Evolutionary conservation across 768 basidiomycete genomes (phyloP).

Genomic region (Coprinopsis cinerea): DNA sequence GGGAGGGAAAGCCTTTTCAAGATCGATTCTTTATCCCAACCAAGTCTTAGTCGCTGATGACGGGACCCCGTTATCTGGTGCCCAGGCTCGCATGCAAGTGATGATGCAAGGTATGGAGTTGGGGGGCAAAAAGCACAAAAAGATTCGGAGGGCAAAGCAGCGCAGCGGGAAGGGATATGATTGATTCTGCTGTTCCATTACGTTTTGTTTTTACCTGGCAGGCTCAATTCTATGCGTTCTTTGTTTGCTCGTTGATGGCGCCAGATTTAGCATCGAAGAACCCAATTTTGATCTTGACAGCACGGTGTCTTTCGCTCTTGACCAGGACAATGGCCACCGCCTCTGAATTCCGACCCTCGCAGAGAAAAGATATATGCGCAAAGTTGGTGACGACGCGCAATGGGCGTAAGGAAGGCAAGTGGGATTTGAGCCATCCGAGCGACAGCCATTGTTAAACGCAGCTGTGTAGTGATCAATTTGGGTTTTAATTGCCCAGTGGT

Average conservation of each 20-base stretch:
- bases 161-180: slow-evolving; percentile 94
- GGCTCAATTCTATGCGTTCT: background rate
- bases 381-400: slow-evolving; percentile 57
- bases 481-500: slow-evolving; percentile 56
- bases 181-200: slow-evolving; percentile 13
- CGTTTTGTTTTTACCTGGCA: background rate
- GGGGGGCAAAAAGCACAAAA: slow-evolving; percentile 81
- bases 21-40: slow-evolving; percentile 72
- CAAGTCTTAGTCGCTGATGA: slow-evolving; percentile 77
- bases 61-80: slow-evolving; percentile 54
- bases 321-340: background rate
- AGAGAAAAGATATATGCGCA: slow-evolving; percentile 54
- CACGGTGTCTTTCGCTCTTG: background rate
- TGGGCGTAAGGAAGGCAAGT: slow-evolving; percentile 62
- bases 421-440: background rate
- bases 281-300: background rate
- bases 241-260: background rate
- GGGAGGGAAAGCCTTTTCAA: slow-evolving; percentile 51
- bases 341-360: background rate
- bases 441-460: background rate
- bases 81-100: slow-evolving; percentile 35
- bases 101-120: slow-evolving; percentile 34
- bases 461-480: slow-evolving; percentile 35
- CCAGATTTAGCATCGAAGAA: background rate
- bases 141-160: slow-evolving; percentile 75